These are phyloP conservation scores for Simplicillium aogashimaense DNA, from an alignment of 2,329 filamentous ascomycete genomes.

Conservation along the genomic window DNA sequence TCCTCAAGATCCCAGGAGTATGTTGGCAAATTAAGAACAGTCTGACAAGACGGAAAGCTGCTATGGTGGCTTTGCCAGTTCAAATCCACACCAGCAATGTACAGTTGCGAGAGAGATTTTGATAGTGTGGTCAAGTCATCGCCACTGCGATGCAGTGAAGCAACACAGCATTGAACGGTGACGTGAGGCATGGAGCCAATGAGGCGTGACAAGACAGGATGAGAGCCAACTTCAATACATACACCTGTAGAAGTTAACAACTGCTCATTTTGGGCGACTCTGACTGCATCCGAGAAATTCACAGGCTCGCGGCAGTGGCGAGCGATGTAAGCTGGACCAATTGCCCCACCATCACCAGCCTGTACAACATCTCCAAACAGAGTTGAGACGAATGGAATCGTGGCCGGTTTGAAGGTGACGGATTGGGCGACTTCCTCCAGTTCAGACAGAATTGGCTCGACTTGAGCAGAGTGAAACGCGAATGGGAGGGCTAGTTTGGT, in stretches of 20 bases:
- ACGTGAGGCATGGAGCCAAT: too few relatives aligned
- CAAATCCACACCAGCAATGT: background rate
- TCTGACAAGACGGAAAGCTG: background rate
- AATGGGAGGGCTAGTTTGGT: background rate
- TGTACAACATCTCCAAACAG: background rate
- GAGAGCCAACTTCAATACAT: background rate
- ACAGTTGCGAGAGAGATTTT: background rate
- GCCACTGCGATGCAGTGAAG: background rate
- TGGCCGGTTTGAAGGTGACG: background rate
- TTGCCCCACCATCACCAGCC: slow-evolving; percentile 48
- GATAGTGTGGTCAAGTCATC: background rate
- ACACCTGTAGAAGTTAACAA: background rate
- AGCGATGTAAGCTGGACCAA: too few relatives aligned
- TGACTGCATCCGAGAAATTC: background rate
- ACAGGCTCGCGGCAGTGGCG: background rate
- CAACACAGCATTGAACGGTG: too few relatives aligned
- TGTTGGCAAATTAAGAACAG: background rate
- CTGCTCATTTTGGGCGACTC: background rate
- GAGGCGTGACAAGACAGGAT: background rate
- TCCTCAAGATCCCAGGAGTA: background rate
- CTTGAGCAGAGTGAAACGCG: background rate
- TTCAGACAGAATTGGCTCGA: background rate
- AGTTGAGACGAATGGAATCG: slow-evolving; percentile 1
- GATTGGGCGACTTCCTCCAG: background rate
- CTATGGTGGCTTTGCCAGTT: background rate